These are phyloP conservation scores for Macrophomina phaseolina DNA, from an alignment of 2,329 filamentous ascomycete species.

Conservation along the genomic window DNA sequence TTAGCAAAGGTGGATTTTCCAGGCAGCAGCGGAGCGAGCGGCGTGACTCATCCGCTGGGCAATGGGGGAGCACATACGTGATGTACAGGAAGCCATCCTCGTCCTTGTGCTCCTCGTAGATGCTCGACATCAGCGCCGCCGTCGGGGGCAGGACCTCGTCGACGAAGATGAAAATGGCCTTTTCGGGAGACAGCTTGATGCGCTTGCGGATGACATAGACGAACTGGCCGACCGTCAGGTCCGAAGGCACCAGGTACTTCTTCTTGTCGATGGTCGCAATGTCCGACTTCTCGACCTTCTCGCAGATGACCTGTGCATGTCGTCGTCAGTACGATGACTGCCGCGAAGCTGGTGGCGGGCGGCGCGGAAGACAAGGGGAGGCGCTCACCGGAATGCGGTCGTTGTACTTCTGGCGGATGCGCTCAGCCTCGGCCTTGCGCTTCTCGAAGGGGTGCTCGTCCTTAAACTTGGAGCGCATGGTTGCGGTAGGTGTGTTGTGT, in stretches of 20 bases:
- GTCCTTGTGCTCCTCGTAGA: constrained; percentile 99
- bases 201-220: constrained; percentile 99
- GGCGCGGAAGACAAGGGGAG: constrained; percentile 27
- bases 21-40: constrained; percentile 2
- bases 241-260: constrained; percentile 97
- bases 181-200: constrained; percentile 99
- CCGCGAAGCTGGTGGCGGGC: constrained; percentile 11
- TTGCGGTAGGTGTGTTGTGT: constrained; percentile 44
- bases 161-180: constrained; percentile 99
- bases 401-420: constrained; percentile 98
- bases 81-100: constrained; percentile 95
- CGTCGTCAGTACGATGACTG: constrained; percentile 22
- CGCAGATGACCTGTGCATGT: constrained; percentile 86
- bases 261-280: constrained; percentile 99
- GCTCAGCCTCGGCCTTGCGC: constrained; percentile 99
- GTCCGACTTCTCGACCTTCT: constrained; percentile 99
- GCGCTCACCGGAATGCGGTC: constrained; percentile 93
- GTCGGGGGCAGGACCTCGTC: constrained; percentile 97
- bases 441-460: constrained; percentile 99
- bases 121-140: constrained; percentile 97
- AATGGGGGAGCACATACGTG: constrained; percentile 64
- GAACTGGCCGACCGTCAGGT: constrained; percentile 98
- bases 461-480: constrained; percentile 99
- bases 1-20: constrained; percentile 25
- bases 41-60: background rate